Conservation (phyloP, 805 yeast genomes). For the Komagataella populi region DNA sequence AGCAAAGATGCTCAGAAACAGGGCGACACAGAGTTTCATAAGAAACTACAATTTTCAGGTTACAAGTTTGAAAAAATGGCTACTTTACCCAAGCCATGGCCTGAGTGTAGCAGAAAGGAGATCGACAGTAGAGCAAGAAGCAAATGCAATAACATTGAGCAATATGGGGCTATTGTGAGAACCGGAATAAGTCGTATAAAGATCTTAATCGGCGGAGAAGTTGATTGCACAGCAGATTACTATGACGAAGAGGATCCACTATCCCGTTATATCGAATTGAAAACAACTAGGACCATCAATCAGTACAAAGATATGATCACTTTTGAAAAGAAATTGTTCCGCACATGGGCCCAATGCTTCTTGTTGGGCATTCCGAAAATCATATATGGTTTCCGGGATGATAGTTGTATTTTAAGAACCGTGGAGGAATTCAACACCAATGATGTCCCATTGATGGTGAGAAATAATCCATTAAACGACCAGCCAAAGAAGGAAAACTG, state of each 20-base stretch:
- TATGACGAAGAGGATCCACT: slow-evolving; percentile 29
- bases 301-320: slow-evolving; percentile 41
- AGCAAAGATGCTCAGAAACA: slow-evolving; percentile 13
- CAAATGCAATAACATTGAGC: slow-evolving; percentile 58
- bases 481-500: slow-evolving; percentile 28
- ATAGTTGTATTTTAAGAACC: slow-evolving; percentile 42
- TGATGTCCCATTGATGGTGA: slow-evolving; percentile 60
- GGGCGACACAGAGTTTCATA: slow-evolving; percentile 17
- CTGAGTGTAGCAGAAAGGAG: slow-evolving; percentile 44
- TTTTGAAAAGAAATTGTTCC: slow-evolving; percentile 68
- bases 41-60: slow-evolving; percentile 45
- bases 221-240: slow-evolving; percentile 82
- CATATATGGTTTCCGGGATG: slow-evolving; percentile 80
- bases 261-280: slow-evolving; percentile 73
- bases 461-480: slow-evolving; percentile 33
- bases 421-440: slow-evolving; percentile 71
- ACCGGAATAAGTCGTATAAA: slow-evolving; percentile 71
- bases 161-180: slow-evolving; percentile 67
- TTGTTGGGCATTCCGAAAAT: slow-evolving; percentile 73
- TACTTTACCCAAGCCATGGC: slow-evolving; percentile 68
- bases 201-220: slow-evolving; percentile 74
- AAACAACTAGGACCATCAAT: slow-evolving; percentile 48
- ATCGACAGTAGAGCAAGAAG: slow-evolving; percentile 55
- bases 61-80: slow-evolving; percentile 78
- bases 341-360: slow-evolving; percentile 91